phyloP scores from a whole-genome alignment of 345 rosid genomes.

The Cardiospermum halicacabum region DNA sequence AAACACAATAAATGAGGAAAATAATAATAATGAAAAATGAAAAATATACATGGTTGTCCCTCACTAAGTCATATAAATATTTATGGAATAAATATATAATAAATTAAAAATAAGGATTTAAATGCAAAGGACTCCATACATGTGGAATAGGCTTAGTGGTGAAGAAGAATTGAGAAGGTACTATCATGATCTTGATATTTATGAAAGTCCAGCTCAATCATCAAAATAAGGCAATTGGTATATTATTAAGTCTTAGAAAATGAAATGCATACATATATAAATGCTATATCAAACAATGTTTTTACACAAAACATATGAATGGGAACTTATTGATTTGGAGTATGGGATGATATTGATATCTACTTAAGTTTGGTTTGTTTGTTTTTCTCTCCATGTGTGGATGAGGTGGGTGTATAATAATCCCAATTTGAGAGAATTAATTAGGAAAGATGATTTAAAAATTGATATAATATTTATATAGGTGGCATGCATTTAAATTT shows the following conservation, averaged over 20 bases:
- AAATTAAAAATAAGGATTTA: conserved; percentile 12
- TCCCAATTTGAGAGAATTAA: no score
- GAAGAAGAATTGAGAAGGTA: conserved; percentile 25
- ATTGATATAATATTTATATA: no score
- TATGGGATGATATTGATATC: no score
- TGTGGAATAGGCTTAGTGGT: conserved; percentile 25
- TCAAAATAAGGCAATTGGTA: conserved; percentile 14
- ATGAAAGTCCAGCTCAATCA: conserved; percentile 29
- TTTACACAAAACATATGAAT: not conserved
- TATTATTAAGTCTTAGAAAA: conserved; percentile 12
- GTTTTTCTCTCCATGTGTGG: no score
- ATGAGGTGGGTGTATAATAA: no score
- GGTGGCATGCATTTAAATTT: no score
- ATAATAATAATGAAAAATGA: not conserved
- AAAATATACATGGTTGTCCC: conserved; percentile 15
- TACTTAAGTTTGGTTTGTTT: no score
- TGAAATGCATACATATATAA: conserved; percentile 10
- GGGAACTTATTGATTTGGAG: no score
- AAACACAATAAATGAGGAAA: not conserved
- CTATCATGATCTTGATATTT: conserved; percentile 26
- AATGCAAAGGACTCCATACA: conserved; percentile 11
- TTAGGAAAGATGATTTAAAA: no score
- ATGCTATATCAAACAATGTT: not conserved
- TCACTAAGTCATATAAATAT: conserved; percentile 15
- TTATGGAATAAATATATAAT: no score